Evolutionary conservation across 2,329 filamentous ascomycete species (phyloP).

Genomic region (Tolypocladium capitatum): DNA sequence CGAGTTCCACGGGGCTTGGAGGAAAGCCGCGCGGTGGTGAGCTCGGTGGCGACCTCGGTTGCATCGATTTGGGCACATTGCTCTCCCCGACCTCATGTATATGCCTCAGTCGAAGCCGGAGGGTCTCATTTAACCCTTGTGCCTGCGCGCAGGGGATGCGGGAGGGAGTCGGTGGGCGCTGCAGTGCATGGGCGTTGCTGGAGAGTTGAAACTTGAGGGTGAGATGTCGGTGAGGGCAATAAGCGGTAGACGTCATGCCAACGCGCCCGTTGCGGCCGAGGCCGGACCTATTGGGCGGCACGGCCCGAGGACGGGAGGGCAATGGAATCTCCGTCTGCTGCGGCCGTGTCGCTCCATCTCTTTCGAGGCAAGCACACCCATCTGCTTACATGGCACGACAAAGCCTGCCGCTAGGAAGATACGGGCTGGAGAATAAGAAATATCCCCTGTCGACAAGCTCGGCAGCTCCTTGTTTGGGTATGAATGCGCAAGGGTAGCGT

Average conservation of each 20-base stretch:
- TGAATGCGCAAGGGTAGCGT: neutral
- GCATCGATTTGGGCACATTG: neutral
- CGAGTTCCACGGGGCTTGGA: neutral
- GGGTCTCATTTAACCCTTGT: neutral
- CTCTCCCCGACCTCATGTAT: neutral
- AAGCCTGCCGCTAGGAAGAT: neutral
- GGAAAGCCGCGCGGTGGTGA: neutral
- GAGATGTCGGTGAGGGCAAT: neutral
- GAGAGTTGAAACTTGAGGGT: neutral
- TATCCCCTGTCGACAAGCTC: neutral
- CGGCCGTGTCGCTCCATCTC: neutral
- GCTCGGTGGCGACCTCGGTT: neutral
- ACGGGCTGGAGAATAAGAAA: neutral
- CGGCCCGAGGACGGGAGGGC: neutral
- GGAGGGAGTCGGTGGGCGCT: neutral
- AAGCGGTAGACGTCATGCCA: neutral
- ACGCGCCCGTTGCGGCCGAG: neutral
- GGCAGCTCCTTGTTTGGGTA: neutral
- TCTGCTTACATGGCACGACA: neutral
- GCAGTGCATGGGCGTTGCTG: neutral
- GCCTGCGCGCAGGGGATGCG: neutral
- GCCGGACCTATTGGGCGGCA: neutral
- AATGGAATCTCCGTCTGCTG: neutral
- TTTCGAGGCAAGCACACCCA: neutral
- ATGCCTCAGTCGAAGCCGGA: neutral